These are phyloP conservation scores for Lanmaoa pseudosensibilis DNA, from an alignment of 768 basidiomycete species.

Conservation along the genomic window DNA sequence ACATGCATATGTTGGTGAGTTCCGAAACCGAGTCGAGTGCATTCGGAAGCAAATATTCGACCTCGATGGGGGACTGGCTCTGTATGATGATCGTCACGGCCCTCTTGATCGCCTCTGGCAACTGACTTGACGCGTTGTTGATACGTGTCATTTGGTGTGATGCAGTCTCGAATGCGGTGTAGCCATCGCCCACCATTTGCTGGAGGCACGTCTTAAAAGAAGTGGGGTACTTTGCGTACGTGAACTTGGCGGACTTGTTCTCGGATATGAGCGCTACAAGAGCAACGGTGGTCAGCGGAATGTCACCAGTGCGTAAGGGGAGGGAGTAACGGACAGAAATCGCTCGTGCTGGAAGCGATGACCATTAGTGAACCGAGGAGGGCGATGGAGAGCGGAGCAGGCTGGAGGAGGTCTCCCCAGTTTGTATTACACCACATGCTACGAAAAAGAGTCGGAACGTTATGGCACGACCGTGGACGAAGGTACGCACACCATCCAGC, in stretches of 20 bases:
- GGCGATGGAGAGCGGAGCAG: constrained; percentile 18
- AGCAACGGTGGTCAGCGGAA: neutral
- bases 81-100: constrained; percentile 16
- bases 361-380: constrained; percentile 20
- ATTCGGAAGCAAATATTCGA: constrained; percentile 17
- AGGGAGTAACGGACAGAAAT: constrained; percentile 13
- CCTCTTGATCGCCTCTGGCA: constrained; percentile 19
- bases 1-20: constrained; percentile 20
- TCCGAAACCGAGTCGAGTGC: constrained; percentile 22
- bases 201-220: constrained; percentile 25
- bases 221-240: constrained; percentile 18
- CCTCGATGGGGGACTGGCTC: constrained; percentile 6
- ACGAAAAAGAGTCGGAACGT: neutral
- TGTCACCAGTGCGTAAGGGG: neutral
- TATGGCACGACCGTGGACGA: neutral
- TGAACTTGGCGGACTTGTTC: constrained; percentile 7
- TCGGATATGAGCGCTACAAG: constrained; percentile 10
- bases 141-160: constrained; percentile 23
- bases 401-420: constrained; percentile 22
- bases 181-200: constrained; percentile 24
- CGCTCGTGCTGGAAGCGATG: constrained; percentile 15
- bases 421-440: constrained; percentile 24
- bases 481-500: constrained; percentile 21
- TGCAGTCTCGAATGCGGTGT: constrained; percentile 21
- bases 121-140: constrained; percentile 19